A percentile compares a stretch with the other conserved stretches of the same genome.
These are phyloP conservation scores for Lactifluus hygrophoroides DNA, from an alignment of 768 basidiomycete genomes.

Conservation along the genomic window DNA sequence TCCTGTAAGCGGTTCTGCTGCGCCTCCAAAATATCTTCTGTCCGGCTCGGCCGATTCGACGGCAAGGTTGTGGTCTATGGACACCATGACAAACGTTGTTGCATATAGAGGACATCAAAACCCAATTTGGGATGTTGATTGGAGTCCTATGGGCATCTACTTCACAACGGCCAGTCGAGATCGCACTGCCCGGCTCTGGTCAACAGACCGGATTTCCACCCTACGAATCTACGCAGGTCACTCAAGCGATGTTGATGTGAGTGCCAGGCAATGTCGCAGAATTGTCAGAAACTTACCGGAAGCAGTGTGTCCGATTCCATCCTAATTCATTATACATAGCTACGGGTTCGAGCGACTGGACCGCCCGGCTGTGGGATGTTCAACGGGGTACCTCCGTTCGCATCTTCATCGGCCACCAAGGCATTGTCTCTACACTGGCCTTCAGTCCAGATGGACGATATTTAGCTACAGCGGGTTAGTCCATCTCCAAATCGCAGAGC, in stretches of 20 bases:
- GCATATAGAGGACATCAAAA: conserved; percentile 95
- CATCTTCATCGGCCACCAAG: conserved; percentile 94
- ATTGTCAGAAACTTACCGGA: background rate
- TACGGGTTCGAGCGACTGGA: conserved; percentile 94
- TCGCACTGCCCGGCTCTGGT: conserved; percentile 92
- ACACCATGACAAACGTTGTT: conserved; percentile 88
- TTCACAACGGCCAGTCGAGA: conserved; percentile 95
- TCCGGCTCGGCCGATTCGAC: conserved; percentile 92
- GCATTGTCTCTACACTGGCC: conserved; percentile 74
- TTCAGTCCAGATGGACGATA: conserved; percentile 92
- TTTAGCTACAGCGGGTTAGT: conserved; percentile 77
- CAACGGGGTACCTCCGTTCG: conserved; percentile 90
- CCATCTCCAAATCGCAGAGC: background rate
- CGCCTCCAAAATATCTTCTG: conserved; percentile 77
- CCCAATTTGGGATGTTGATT: conserved; percentile 98
- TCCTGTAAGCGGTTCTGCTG: conserved; percentile 78
- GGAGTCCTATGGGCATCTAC: conserved; percentile 98
- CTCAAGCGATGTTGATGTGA: conserved; percentile 91
- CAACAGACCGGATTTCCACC: conserved; percentile 81
- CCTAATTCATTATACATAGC: conserved; percentile 97
- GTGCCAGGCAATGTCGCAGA: conserved; percentile 27
- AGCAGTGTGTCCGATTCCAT: conserved; percentile 89
- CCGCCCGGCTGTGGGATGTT: conserved; percentile 96
- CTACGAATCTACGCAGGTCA: conserved; percentile 93
- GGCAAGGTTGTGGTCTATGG: conserved; percentile 87